Conservation (phyloP, 108 stramenopile genomes). For the Chaetoceros tenuissimus region DNA sequence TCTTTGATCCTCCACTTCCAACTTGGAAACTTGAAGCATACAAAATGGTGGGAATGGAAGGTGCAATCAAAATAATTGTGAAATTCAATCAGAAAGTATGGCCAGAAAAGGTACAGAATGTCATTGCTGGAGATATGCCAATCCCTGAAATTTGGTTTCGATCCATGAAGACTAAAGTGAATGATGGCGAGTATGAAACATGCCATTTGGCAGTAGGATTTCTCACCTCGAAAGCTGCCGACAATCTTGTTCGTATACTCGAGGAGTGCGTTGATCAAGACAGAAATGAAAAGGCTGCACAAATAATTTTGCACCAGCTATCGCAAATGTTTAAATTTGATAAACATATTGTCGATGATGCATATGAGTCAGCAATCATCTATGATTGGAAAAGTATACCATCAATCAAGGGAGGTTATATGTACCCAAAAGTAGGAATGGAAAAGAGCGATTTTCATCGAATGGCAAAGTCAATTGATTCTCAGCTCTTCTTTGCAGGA, state of each 20-base stretch:
- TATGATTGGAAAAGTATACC: constrained; percentile 16
- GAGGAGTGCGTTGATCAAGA: not conserved
- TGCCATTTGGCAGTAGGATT: constrained; percentile 12
- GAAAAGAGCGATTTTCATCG: constrained; percentile 4
- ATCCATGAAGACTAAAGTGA: not conserved
- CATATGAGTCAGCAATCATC: constrained; percentile 4
- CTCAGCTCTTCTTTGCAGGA: constrained; percentile 30
- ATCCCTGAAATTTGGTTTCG: constrained; percentile 42
- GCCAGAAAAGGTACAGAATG: constrained; percentile 19
- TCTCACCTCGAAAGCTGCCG: constrained; percentile 20
- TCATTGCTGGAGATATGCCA: constrained; percentile 12
- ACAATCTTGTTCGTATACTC: constrained; percentile 8
- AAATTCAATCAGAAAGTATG: constrained; percentile 12
- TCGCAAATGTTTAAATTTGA: constrained; percentile 9
- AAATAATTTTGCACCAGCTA: constrained; percentile 13
- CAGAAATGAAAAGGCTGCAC: constrained; percentile 3
- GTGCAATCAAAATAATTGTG: constrained; percentile 19
- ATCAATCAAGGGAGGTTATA: constrained; percentile 23
- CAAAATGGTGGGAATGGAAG: constrained; percentile 18
- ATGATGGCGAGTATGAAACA: not conserved
- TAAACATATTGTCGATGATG: not conserved
- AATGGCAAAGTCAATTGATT: constrained; percentile 18
- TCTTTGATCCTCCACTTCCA: constrained; percentile 9
- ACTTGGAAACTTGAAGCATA: constrained; percentile 19
- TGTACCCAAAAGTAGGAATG: constrained; percentile 28